Conservation (phyloP, 805 yeast species). For the Ogataea paradorogensis region DNA sequence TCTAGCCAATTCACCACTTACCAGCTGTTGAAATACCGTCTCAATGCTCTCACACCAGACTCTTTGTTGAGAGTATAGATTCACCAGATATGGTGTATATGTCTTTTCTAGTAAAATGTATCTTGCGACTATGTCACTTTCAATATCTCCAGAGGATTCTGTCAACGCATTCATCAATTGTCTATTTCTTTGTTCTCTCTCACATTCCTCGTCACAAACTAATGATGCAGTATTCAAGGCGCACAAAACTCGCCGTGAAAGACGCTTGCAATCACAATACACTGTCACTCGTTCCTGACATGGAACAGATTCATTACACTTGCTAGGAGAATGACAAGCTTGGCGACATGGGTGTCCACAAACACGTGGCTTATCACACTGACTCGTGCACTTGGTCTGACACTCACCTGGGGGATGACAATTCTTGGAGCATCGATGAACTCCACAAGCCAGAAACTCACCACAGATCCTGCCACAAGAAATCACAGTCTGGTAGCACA, state of each 20-base stretch:
- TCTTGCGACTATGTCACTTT: constrained; percentile 23
- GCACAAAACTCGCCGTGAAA: constrained; percentile 49
- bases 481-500: constrained; percentile 65
- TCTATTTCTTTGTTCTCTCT: constrained; percentile 53
- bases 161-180: constrained; percentile 61
- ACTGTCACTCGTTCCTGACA: constrained; percentile 53
- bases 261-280: constrained; percentile 64
- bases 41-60: constrained; percentile 72
- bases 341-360: constrained; percentile 71
- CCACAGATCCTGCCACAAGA: constrained; percentile 71
- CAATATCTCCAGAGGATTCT: constrained; percentile 9
- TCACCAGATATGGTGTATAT: constrained; percentile 46
- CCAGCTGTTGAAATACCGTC: constrained; percentile 45
- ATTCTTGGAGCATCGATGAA: constrained; percentile 48
- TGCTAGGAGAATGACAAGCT: constrained; percentile 58
- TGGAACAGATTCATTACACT: constrained; percentile 50
- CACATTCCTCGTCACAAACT: constrained; percentile 73
- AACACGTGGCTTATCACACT: constrained; percentile 52
- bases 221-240: constrained; percentile 39
- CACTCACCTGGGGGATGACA: constrained; percentile 64
- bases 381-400: constrained; percentile 51
- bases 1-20: constrained; percentile 35
- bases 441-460: constrained; percentile 43
- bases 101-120: constrained; percentile 31
- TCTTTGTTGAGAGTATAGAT: constrained; percentile 51